Percentiles rank a stretch among this genome's conserved stretches.
Evolutionary conservation across 129 eudicot genomes (phyloP).

Genomic region (Dittrichia graveolens): DNA sequence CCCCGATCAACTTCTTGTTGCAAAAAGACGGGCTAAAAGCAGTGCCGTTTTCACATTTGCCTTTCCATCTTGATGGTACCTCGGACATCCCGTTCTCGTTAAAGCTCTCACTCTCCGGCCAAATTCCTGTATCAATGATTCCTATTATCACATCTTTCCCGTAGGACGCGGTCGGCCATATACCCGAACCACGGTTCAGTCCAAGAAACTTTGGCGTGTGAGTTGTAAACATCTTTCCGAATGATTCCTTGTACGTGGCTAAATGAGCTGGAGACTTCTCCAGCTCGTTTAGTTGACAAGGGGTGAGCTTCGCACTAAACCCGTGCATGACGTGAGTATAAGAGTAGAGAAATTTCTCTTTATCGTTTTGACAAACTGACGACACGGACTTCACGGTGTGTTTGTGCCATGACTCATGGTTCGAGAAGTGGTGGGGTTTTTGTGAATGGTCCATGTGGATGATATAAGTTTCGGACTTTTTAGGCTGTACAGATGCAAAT

Average conservation of each 20-base stretch:
- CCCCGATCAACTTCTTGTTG: conserved; percentile 42
- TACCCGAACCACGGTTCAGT: conserved; percentile 31
- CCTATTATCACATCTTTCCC: conserved; percentile 45
- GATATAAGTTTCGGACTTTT: conserved; percentile 39
- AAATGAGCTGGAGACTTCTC: conserved; percentile 39
- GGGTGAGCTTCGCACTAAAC: conserved; percentile 41
- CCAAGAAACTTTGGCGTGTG: conserved; percentile 39
- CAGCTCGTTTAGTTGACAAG: conserved; percentile 38
- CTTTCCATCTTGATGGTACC: conserved; percentile 46
- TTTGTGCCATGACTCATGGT: conserved; percentile 42
- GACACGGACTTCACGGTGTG: conserved; percentile 27
- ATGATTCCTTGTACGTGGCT: conserved; percentile 32
- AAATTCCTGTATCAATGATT: conserved; percentile 43
- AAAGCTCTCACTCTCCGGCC: conserved; percentile 52
- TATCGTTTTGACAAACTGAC: conserved; percentile 11
- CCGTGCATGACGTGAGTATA: conserved; percentile 45
- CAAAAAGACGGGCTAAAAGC: conserved; percentile 34
- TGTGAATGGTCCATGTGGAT: conserved; percentile 45
- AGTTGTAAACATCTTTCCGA: conserved; percentile 44
- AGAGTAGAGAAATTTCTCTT: conserved; percentile 33
- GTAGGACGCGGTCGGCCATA: conserved; percentile 42
- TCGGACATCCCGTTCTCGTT: conserved; percentile 30
- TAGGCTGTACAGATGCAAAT: neutral
- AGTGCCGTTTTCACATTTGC: conserved; percentile 42
- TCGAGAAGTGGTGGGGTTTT: conserved; percentile 37